Base-by-base conservation (phyloP, 768 basidiomycete genomes). In the Pisolithus marmoratus region DNA sequence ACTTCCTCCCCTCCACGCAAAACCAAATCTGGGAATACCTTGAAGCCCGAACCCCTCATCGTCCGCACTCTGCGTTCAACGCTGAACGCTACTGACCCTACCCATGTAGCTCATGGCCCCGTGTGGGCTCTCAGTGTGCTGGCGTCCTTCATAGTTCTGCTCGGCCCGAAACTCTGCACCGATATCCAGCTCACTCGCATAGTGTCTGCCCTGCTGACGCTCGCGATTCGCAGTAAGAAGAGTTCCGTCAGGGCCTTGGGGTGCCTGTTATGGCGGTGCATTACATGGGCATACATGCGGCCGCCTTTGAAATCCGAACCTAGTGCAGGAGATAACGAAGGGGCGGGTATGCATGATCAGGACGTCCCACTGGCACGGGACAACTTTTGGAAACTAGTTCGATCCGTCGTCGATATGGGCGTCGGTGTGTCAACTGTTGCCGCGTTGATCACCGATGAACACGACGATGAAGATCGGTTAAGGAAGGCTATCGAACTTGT, bases 101-200 rank as follows among this genome's bases (percentile, higher is more conserved):
- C 67, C 6, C 77, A 84, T 54, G 77, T 78, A 8, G 85, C 87
- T 1, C 84, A 89, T 59, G 87, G 87, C 1, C 87, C 90, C 8
- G 82, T 85, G 1, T 91, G 90, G 90, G 83, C 78, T 5, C 71
- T 88, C 49, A 78, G 77, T 53, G 83, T 89, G 29, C 69, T 90
- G 2, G 81, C 84, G 0, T 74, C 75, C 54, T 68, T 90, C 48
- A 73, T 87, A 43, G 80, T 84, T 37, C 70, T 91, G n/a, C 72
- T 87, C 3, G 80, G 85, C 1, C 75, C 83, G 3, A 69, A 70
- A 3, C 67, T 85, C 22, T 79, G 68, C 53, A 70, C 72, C 36
- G 72, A 80, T 50, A 49, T 60, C 29, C 71, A 71, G 45, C 63
- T 80, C 20, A 72, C 73, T 31, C 73, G 77, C 12, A 68, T 71